Base-by-base conservation (phyloP, 768 basidiomycete species). In the Termitomyces sp. region DNA sequence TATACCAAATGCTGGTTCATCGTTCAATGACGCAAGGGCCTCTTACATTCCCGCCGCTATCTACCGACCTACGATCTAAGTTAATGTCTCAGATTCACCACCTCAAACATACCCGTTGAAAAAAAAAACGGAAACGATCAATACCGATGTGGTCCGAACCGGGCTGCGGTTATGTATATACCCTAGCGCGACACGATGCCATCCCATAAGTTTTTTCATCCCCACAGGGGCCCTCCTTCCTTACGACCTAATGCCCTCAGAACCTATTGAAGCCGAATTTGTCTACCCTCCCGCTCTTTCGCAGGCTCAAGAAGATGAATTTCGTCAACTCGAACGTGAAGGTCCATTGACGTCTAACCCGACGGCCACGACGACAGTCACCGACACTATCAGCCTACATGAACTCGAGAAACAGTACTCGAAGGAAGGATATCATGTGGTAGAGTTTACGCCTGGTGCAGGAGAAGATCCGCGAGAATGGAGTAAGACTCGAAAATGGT, bases 381-480 rank as follows among this genome's bases (percentile, higher is more conserved):
- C 53, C 49, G 58, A 56, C 38, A 52, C 42, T 40, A n/a, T 47
- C 16, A 59, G 48, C 54, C 16, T 59, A 14, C 42, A 50, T 45
- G 58, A 59, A 14, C 53, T 59, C 16, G 58, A 59, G 46, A 56
- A 59, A 32, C 38, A 56, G 30, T 59, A 51, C 22, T 50, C 48
- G 16, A 54, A 56, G 2, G 22, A 56, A 56, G 58, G 54, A 16
- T 32, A 46, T 40, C 53, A 56, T 14, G 8, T 59, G 14, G 58
- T 56, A 56, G 49, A 54, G 43, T 59, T 59, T 36, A 46, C 35
- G 32, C 58, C 53, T 16, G 58, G 54, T 22, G 42, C 46, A 30
- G 54, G 58, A 51, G 58, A 59, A 56, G 58, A 59, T 50, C 58
- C 58, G 1, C 36, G 58, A 59, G 58, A 59, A 59, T 56, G 54